Conservation (phyloP, 129 eudicot genomes). For the Tagetes patula region DNA sequence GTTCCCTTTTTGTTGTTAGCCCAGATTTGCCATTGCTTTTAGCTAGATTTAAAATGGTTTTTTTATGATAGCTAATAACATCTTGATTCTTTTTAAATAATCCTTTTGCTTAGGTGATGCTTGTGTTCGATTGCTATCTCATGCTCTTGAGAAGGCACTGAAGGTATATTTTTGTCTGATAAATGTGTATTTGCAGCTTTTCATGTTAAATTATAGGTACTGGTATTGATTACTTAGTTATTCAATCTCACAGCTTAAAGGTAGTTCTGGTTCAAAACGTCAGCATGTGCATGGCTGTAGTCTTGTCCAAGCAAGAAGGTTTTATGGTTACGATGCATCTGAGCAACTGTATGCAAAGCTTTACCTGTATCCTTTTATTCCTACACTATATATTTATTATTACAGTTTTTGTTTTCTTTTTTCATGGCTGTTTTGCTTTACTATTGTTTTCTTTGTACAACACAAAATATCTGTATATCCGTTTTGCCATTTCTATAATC, state of each 20-base stretch:
- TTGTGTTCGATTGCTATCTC: slow-evolving; percentile 44
- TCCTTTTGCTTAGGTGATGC: slow-evolving; percentile 50
- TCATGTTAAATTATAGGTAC: slow-evolving; percentile 12
- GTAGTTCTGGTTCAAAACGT: slow-evolving; percentile 85
- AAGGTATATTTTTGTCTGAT: slow-evolving; percentile 59
- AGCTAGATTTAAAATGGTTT: background rate
- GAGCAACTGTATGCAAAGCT: slow-evolving; percentile 88
- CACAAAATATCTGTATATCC: background rate
- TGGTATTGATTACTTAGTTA: background rate
- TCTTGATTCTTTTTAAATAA: background rate
- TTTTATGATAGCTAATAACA: slow-evolving; percentile 22
- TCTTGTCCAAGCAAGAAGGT: slow-evolving; percentile 78
- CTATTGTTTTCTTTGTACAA: background rate
- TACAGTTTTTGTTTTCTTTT: background rate
- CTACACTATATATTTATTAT: background rate
- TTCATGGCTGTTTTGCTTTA: background rate
- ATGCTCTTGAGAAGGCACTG: slow-evolving; percentile 81
- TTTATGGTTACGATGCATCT: slow-evolving; percentile 84
- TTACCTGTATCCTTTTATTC: slow-evolving; percentile 68
- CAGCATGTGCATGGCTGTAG: slow-evolving; percentile 97
- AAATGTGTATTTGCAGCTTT: slow-evolving; percentile 15
- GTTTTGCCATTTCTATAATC: slow-evolving; percentile 14
- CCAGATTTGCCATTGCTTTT: background rate
- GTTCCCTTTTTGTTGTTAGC: slow-evolving; percentile 1
- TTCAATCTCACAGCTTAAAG: slow-evolving; percentile 61